Percentiles rank a stretch among this genome's conserved stretches.
phyloP scores from a whole-genome alignment of 2,329 filamentous ascomycete species.

The Cladosporium velox region DNA sequence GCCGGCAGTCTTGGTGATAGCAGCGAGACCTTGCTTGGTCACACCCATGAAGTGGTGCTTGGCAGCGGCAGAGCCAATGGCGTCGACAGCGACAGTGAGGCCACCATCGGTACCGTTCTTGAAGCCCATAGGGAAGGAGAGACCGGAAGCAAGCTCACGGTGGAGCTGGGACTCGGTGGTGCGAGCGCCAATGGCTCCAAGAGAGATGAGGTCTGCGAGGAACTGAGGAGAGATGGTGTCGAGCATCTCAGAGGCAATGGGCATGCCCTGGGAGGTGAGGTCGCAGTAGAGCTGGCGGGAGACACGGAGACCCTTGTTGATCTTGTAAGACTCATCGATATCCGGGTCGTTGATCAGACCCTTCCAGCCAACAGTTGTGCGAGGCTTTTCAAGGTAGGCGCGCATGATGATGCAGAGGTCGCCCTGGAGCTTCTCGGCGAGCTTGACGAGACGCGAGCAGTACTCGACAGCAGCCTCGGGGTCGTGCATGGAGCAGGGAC shows the following conservation, averaged over 20 bases:
- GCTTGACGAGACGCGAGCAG: slow-evolving; percentile 76
- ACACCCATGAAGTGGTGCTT: slow-evolving; percentile 97
- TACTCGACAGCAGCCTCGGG: slow-evolving; percentile 88
- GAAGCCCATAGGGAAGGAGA: slow-evolving; percentile 98
- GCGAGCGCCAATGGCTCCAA: slow-evolving; percentile 91
- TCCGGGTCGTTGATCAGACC: slow-evolving; percentile 98
- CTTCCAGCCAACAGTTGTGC: slow-evolving; percentile 98
- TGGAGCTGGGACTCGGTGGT: slow-evolving; percentile 97
- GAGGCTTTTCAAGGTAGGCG: slow-evolving; percentile 96
- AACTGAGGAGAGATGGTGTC: slow-evolving; percentile 98
- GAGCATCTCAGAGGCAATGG: slow-evolving; percentile 94
- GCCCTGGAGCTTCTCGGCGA: slow-evolving; percentile 85
- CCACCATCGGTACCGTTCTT: slow-evolving; percentile 98
- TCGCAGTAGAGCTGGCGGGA: slow-evolving; percentile 91
- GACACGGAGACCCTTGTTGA: slow-evolving; percentile 91
- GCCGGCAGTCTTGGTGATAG: slow-evolving; percentile 89
- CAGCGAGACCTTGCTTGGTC: slow-evolving; percentile 92
- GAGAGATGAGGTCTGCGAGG: slow-evolving; percentile 84
- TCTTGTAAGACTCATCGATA: slow-evolving; percentile 97
- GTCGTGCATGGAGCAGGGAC: slow-evolving; percentile 97
- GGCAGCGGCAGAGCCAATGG: slow-evolving; percentile 87
- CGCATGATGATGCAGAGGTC: slow-evolving; percentile 96
- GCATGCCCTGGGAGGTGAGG: slow-evolving; percentile 88
- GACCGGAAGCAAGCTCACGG: slow-evolving; percentile 86
- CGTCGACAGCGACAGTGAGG: slow-evolving; percentile 87